phyloP scores from a whole-genome alignment of 1,284 basidiomycete species.

The Termitomyces sp. region DNA sequence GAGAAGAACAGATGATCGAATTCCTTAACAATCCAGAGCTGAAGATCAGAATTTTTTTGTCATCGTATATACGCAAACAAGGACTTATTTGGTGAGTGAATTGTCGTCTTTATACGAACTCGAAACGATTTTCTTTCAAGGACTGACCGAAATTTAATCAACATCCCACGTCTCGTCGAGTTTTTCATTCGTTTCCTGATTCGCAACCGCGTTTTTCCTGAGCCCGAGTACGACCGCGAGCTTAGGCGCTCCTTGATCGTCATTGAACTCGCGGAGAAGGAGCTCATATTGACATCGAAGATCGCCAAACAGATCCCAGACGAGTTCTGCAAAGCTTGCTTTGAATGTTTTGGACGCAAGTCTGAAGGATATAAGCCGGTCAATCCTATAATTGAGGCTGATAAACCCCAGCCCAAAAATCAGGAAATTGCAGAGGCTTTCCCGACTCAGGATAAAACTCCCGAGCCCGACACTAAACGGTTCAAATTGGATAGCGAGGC shows the following conservation, averaged over 20 bases:
- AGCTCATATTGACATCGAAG: conserved; percentile 53
- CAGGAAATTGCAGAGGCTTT: background rate
- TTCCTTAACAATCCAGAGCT: conserved; percentile 59
- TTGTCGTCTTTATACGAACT: background rate
- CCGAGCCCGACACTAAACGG: conserved; percentile 9
- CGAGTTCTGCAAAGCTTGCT: conserved; percentile 42
- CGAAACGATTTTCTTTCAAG: conserved; percentile 24
- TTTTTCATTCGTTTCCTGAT: conserved; percentile 63
- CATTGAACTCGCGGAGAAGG: conserved; percentile 44
- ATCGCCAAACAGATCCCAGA: conserved; percentile 55
- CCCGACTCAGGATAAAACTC: background rate
- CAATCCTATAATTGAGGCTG: conserved; percentile 6
- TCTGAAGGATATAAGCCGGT: conserved; percentile 23
- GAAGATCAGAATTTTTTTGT: conserved; percentile 54
- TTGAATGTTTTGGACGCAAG: conserved; percentile 41
- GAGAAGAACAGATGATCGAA: conserved; percentile 41
- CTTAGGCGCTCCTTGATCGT: conserved; percentile 46
- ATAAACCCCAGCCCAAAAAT: conserved; percentile 4
- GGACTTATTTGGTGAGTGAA: conserved; percentile 55
- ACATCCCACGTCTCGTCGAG: conserved; percentile 49
- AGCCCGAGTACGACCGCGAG: conserved; percentile 35
- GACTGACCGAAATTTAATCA: conserved; percentile 38
- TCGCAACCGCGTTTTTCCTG: conserved; percentile 50
- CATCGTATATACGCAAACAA: conserved; percentile 56
- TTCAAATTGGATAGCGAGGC: conserved; percentile 4